Conservation (phyloP, 2,329 filamentous ascomycete species). For the Aureobasidium sp. region DNA sequence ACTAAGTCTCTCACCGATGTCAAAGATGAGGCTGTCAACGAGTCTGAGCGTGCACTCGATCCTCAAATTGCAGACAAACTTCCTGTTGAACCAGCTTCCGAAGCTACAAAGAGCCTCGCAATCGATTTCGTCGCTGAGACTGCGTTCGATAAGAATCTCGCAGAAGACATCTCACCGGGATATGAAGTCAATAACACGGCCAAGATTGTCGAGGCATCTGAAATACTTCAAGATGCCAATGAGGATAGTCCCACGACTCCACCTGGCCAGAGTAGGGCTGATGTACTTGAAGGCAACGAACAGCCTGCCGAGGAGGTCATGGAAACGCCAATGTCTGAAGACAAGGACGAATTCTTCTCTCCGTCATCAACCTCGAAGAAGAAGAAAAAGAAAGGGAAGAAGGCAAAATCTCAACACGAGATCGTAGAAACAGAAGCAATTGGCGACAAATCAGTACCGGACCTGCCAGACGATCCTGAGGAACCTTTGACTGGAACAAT, state of each 20-base stretch:
- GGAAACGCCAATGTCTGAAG: background rate
- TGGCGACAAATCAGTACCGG: background rate
- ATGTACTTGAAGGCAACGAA: background rate
- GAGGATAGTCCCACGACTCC: background rate
- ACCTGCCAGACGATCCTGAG: background rate
- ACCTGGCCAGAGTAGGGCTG: background rate
- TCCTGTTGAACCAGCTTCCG: background rate
- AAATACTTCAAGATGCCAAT: background rate
- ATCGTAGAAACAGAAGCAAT: too few species aligned
- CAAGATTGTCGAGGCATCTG: background rate
- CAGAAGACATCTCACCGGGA: too few species aligned
- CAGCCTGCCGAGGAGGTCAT: background rate
- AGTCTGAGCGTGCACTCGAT: background rate
- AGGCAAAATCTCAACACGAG: background rate
- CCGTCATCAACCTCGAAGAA: slow-evolving; percentile 17
- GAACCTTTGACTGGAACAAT: background rate
- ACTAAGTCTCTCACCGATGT: too few species aligned
- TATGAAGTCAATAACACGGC: background rate
- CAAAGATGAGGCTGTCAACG: background rate
- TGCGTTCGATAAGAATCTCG: background rate
- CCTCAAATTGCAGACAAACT: background rate
- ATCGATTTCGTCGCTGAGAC: background rate
- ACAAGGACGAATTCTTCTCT: background rate
- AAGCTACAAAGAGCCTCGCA: background rate
- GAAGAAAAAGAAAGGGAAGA: slow-evolving; percentile 14